A percentile compares a stretch with the other conserved stretches of the same genome.
These are phyloP conservation scores for Terfezia boudieri DNA, from an alignment of 495 filamentous ascomycete species.

Conservation along the genomic window DNA sequence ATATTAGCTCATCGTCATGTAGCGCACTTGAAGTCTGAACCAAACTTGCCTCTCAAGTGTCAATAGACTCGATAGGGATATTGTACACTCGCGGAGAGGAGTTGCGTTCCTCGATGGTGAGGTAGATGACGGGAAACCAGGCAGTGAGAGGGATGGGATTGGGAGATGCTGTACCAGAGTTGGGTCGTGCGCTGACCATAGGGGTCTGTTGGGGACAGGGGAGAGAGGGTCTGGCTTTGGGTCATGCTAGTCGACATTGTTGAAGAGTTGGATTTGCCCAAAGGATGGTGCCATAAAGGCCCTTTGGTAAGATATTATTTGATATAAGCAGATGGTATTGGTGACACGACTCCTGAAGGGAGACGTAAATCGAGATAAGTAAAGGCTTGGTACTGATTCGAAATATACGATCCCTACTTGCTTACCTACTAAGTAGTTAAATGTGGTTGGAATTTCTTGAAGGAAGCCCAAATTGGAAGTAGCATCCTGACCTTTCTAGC, in stretches of 20 bases:
- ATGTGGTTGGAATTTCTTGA: no score
- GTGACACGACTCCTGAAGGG: no score
- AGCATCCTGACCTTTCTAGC: no score
- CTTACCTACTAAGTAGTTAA: no score
- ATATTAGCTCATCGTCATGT: not conserved
- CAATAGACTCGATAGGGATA: not conserved
- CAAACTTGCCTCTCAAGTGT: not conserved
- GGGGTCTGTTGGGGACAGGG: not conserved
- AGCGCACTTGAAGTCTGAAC: not conserved
- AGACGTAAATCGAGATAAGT: no score
- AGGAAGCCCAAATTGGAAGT: no score
- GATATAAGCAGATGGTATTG: no score
- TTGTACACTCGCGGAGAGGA: not conserved
- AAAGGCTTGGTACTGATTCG: no score
- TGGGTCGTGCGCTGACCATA: not conserved
- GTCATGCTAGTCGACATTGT: not conserved
- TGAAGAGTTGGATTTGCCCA: not conserved
- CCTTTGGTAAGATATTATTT: no score
- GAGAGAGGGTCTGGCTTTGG: not conserved
- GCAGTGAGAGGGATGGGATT: not conserved
- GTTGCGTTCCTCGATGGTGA: not conserved
- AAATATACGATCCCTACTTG: no score
- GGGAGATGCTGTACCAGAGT: not conserved
- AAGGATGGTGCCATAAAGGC: not conserved
- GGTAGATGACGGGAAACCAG: not conserved